Base-by-base conservation (phyloP, 257 asterid genomes). In the Salvia miltiorrhiza region DNA sequence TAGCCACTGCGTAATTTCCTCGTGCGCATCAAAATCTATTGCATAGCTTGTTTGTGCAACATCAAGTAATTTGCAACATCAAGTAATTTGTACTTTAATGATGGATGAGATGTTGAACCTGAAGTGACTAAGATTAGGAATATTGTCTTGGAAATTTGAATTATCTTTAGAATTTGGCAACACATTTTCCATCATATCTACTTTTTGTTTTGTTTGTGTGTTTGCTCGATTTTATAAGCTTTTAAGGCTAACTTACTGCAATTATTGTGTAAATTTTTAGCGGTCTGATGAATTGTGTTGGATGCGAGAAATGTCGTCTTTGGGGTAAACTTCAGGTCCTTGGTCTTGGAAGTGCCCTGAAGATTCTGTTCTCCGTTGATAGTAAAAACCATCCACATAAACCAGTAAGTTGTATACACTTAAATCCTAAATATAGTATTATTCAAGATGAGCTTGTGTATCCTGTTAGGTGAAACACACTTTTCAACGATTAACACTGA, bases 261-360 rank as follows among this genome's bases (percentile, higher is more conserved):
- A 55, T 62, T 68, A 47, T 60, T 62, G 37, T 73, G 65, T 37
- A 44, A n/a, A 78, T 64, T 50, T 74, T 80, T 87, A 92, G 98
- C 53, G 91, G 93, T 64, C 70, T 92, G 77, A 92, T 92, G 90
- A 97, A 92, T 72, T 92, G 98, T 80, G 96, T 92, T 59, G 98
- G 98, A 65, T 92, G 97, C 30, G 98, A 92, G 69, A 92, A 92
- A 82, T 92, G 98, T 70, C 97, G 97, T 41, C 90, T 92, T 39
- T 90, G 98, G 98, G 97, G 97, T 35, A 92, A 92, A 75, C 97
- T 92, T 63, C 98, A 92, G 76, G 93, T 88, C 64, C 96, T 86
- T 58, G 98, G 98, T 45, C 95, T 92, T n/a, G 98, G 98, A 81
- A 92, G 96, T 64, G 97, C 98, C 39, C 73, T 92, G 20, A 92